phyloP scores from a whole-genome alignment of 352 stramenopile genomes.

The Peronospora belbahrii region DNA sequence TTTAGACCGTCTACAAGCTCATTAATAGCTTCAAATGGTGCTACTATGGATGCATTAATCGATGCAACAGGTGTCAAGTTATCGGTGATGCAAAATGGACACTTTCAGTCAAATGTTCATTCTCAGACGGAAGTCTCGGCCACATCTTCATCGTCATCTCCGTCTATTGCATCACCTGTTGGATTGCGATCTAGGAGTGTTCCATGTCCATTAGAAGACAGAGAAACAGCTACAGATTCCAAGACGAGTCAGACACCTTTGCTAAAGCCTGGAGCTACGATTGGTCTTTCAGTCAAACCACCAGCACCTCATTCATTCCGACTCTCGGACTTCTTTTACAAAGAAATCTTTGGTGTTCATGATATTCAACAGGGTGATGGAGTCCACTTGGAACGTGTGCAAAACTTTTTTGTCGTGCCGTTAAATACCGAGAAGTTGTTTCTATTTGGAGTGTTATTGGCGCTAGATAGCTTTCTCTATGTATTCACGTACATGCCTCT shows the following conservation, averaged over 20 bases:
- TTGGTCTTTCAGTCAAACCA: conserved; percentile 4
- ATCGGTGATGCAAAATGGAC: conserved; percentile 2
- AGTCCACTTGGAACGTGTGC: conserved; percentile 69
- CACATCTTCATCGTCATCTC: conserved; percentile 9
- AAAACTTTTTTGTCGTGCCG: conserved; percentile 76
- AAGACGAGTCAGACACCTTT: conserved; percentile 1
- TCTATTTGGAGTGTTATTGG: conserved; percentile 91
- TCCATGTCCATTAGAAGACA: conserved; percentile 15
- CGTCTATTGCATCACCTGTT: conserved; percentile 20
- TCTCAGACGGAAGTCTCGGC: conserved; percentile 30
- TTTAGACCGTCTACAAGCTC: neutral
- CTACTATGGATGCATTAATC: neutral
- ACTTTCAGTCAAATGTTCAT: conserved; percentile 17
- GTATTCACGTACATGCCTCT: conserved; percentile 94
- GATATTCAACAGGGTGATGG: conserved; percentile 71
- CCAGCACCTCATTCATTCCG: conserved; percentile 45
- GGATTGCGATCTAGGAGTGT: conserved; percentile 19
- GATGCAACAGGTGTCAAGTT: conserved; percentile 1
- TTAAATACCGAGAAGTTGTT: conserved; percentile 83
- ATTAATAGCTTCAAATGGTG: neutral
- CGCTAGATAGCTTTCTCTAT: conserved; percentile 96
- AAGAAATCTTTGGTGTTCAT: conserved; percentile 78
- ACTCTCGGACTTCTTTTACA: conserved; percentile 75
- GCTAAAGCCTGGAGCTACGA: neutral
- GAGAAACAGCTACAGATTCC: conserved; percentile 5